phyloP scores from a whole-genome alignment of 345 rosid genomes.

The Linum usitatissimum region DNA sequence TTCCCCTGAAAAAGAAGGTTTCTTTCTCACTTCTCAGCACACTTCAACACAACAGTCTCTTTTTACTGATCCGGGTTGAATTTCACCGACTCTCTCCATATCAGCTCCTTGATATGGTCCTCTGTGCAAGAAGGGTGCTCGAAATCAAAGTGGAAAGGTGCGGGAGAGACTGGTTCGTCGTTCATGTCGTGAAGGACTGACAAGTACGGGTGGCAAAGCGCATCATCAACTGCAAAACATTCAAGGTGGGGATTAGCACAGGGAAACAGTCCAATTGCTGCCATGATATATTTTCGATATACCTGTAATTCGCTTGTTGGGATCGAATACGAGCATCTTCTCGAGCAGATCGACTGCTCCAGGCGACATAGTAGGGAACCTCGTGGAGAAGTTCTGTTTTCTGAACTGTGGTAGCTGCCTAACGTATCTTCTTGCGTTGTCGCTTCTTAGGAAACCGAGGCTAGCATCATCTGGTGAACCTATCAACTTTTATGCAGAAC shows the following conservation, averaged over 20 bases:
- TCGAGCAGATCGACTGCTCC: constrained; percentile 3
- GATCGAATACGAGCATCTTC: constrained; percentile 4
- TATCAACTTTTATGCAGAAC: neutral
- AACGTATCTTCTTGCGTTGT: constrained; percentile 4
- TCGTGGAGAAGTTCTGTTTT: constrained; percentile 5
- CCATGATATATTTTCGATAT: neutral
- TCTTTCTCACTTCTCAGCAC: constrained; percentile 7
- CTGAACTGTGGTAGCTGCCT: constrained; percentile 10
- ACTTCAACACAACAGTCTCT: constrained; percentile 9
- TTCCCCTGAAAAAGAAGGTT: neutral
- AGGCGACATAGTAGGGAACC: neutral
- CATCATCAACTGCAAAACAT: constrained; percentile 59
- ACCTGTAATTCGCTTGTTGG: constrained; percentile 4
- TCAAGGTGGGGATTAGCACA: neutral
- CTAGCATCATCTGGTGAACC: constrained; percentile 8
- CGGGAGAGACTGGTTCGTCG: constrained; percentile 73
- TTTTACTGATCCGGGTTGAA: constrained; percentile 44
- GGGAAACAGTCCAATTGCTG: neutral
- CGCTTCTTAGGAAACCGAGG: constrained; percentile 7
- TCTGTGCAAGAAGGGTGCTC: constrained; percentile 77
- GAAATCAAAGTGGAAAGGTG: constrained; percentile 66
- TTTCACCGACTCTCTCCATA: constrained; percentile 73
- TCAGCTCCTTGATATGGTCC: constrained; percentile 87
- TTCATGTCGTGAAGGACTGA: constrained; percentile 63
- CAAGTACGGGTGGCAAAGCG: constrained; percentile 76